A percentile compares a stretch with the other conserved stretches of the same genome.
These are phyloP conservation scores for Leccinum variicolor DNA, from an alignment of 768 basidiomycete species.

Conservation along the genomic window DNA sequence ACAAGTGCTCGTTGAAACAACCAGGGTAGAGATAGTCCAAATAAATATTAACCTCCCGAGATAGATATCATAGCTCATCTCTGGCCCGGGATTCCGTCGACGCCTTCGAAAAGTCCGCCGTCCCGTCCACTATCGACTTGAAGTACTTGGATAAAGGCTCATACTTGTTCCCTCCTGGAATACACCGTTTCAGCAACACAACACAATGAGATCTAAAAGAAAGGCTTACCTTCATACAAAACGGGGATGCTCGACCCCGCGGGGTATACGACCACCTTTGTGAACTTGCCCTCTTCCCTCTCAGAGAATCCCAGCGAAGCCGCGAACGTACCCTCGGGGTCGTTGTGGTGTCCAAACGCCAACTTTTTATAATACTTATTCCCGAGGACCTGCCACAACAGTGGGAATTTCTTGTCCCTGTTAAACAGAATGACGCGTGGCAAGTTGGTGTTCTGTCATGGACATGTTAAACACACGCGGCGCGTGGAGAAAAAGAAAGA, in stretches of 20 bases:
- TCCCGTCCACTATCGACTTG: conserved; percentile 66
- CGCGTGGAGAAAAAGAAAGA: not conserved
- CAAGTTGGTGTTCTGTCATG: conserved; percentile 35
- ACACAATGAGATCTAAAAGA: not conserved
- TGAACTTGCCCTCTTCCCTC: conserved; percentile 46
- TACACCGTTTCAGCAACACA: not conserved
- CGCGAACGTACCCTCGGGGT: conserved; percentile 60
- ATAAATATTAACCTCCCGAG: conserved; percentile 6
- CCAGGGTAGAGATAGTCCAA: not conserved
- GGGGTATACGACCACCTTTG: conserved; percentile 73
- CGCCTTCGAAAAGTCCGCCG: conserved; percentile 47
- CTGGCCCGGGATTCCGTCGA: conserved; percentile 36
- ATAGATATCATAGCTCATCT: conserved; percentile 28
- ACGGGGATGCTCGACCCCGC: conserved; percentile 52
- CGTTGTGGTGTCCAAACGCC: conserved; percentile 59
- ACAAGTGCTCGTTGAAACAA: not conserved
- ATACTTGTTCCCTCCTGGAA: conserved; percentile 64
- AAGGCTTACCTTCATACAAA: conserved; percentile 61
- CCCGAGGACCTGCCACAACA: conserved; percentile 77
- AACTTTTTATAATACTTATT: conserved; percentile 68
- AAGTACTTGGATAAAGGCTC: conserved; percentile 74
- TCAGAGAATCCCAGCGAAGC: conserved; percentile 56
- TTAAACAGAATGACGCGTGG: conserved; percentile 67
- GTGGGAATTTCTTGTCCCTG: conserved; percentile 71
- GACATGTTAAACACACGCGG: not conserved